phyloP scores from a whole-genome alignment of 2,329 filamentous ascomycete genomes.

The Xylariaceae sp. region DNA sequence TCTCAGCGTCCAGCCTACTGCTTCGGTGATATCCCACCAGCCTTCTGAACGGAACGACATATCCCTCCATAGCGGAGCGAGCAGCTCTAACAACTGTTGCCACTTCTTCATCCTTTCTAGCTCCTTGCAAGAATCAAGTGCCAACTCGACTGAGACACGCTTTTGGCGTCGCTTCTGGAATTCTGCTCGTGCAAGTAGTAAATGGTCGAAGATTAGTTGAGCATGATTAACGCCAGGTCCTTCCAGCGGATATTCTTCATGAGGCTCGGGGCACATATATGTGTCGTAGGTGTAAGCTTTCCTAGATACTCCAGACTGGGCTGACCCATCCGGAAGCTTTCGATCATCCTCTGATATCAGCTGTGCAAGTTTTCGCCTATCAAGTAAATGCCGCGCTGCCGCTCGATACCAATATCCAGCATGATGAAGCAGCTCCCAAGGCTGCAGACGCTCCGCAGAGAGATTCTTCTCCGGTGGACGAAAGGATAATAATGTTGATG shows the following conservation, averaged over 20 bases:
- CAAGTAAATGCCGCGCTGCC: conserved; percentile 62
- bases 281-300: conserved; percentile 67
- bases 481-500: conserved; percentile 53
- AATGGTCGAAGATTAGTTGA: conserved; percentile 58
- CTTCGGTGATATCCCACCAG: conserved; percentile 65
- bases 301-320: conserved; percentile 53
- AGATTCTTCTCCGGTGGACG: conserved; percentile 64
- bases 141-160: conserved; percentile 61
- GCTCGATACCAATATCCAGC: conserved; percentile 70
- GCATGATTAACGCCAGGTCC: conserved; percentile 61
- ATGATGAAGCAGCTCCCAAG: conserved; percentile 70
- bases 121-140: conserved; percentile 63
- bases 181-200: conserved; percentile 58
- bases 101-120: conserved; percentile 57
- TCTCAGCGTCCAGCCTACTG: conserved; percentile 66
- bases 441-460: conserved; percentile 62
- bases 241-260: conserved; percentile 62
- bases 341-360: conserved; percentile 66
- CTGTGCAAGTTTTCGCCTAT: conserved; percentile 59
- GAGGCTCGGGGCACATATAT: conserved; percentile 69
- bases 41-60: conserved; percentile 62
- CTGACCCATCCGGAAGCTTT: conserved; percentile 54
- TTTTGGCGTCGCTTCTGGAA: conserved; percentile 61
- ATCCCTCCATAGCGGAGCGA: conserved; percentile 64
- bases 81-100: conserved; percentile 58